Evolutionary conservation across 441 rosid genomes (phyloP).

Genomic region (Populus tomentosa): DNA sequence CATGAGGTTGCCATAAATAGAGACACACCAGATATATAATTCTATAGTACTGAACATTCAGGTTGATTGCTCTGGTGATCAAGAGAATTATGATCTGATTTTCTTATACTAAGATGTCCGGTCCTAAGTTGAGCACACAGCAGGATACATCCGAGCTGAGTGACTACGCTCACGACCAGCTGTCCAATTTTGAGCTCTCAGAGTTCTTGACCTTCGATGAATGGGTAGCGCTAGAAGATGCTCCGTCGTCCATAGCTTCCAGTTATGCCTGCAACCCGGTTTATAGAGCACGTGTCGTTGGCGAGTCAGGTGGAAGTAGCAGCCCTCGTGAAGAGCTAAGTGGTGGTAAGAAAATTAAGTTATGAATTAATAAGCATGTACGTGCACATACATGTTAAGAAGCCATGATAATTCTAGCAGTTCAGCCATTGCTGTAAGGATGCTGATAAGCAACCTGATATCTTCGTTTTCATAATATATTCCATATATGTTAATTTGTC

Average conservation of each 20-base stretch:
- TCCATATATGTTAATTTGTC: too few relatives aligned
- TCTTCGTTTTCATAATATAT: too few relatives aligned
- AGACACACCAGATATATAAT: not conserved
- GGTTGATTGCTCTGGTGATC: too few relatives aligned
- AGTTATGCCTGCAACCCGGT: slow-evolving; percentile 27
- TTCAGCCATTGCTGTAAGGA: too few relatives aligned
- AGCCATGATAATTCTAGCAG: too few relatives aligned
- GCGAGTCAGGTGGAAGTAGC: slow-evolving; percentile 28
- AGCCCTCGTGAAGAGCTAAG: slow-evolving; percentile 26
- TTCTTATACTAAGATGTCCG: slow-evolving; percentile 3
- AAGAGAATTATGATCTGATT: too few relatives aligned
- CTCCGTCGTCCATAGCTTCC: slow-evolving; percentile 32
- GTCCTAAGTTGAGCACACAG: slow-evolving; percentile 10
- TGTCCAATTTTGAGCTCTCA: slow-evolving; percentile 39
- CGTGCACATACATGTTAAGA: too few relatives aligned
- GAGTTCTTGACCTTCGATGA: slow-evolving; percentile 46
- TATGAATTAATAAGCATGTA: not conserved
- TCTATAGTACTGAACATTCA: too few relatives aligned
- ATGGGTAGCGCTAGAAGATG: slow-evolving; percentile 41
- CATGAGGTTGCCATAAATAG: not conserved
- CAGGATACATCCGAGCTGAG: slow-evolving; percentile 12
- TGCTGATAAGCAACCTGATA: too few relatives aligned
- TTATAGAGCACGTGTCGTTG: slow-evolving; percentile 32
- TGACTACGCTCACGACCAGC: slow-evolving; percentile 18
- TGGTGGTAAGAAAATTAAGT: slow-evolving; percentile 27